phyloP scores from a whole-genome alignment of 495 filamentous ascomycete genomes.

The Hypoxylon trugodes region DNA sequence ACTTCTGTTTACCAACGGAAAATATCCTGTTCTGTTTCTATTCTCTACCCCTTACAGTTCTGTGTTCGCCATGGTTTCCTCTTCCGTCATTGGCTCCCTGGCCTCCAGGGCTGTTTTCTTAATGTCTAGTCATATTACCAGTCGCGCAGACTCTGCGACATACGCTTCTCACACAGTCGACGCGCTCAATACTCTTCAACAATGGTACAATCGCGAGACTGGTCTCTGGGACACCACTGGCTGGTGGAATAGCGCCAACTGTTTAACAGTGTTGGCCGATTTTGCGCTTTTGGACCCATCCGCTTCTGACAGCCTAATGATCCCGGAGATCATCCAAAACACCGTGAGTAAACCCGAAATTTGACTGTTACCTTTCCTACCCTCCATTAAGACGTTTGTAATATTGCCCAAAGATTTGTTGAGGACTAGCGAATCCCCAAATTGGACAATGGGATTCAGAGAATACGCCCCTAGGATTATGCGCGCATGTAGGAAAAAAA shows the following conservation, averaged over 20 bases:
- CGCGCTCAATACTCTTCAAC: constrained; percentile 62
- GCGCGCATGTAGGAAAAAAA: neutral
- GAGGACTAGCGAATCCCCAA: neutral
- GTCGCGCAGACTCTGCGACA: constrained; percentile 22
- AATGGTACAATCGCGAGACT: constrained; percentile 67
- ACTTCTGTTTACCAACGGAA: constrained; percentile 25
- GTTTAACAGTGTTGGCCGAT: constrained; percentile 69
- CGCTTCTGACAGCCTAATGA: constrained; percentile 41
- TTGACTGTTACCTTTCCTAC: neutral
- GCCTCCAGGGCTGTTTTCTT: constrained; percentile 50
- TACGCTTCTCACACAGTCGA: constrained; percentile 53
- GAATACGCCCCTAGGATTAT: neutral
- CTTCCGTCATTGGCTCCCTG: constrained; percentile 45
- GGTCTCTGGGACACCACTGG: constrained; percentile 72
- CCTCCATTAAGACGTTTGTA: neutral
- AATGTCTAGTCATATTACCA: constrained; percentile 41
- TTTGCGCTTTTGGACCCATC: constrained; percentile 55
- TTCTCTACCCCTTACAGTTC: neutral
- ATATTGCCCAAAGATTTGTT: neutral
- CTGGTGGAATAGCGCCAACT: constrained; percentile 84
- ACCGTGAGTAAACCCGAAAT: constrained; percentile 43
- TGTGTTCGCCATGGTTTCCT: constrained; percentile 44
- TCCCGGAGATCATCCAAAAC: constrained; percentile 51
- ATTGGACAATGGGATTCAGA: neutral
- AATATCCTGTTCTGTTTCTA: constrained; percentile 9